These are phyloP conservation scores for Mycena galopus DNA, from an alignment of 768 basidiomycete species.

Conservation along the genomic window DNA sequence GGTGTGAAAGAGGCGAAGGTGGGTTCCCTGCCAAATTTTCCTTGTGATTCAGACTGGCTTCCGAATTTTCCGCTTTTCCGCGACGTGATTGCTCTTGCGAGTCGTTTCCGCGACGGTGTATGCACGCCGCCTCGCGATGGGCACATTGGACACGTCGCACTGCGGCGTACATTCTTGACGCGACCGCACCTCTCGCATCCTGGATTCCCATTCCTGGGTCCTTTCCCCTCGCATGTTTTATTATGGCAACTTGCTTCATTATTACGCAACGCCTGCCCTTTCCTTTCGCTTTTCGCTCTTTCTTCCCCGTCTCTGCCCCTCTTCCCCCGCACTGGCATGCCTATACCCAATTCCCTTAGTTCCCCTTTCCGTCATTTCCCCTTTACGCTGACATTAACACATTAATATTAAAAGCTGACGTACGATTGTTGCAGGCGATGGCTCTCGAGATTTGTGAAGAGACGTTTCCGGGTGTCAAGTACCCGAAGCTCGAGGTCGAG, in stretches of 20 bases:
- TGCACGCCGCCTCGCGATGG: background rate
- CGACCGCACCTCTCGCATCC: background rate
- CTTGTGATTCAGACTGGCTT: background rate
- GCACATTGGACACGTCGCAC: too few species aligned
- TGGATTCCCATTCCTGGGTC: too few species aligned
- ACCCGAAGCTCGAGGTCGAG: conserved; percentile 90
- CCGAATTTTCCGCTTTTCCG: too few species aligned
- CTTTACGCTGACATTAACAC: background rate
- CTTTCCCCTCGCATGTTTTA: background rate
- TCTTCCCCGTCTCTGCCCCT: too few species aligned
- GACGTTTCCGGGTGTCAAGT: conserved; percentile 93
- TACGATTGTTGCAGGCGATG: conserved; percentile 59
- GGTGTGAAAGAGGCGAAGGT: conserved; percentile 85
- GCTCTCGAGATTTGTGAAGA: conserved; percentile 94
- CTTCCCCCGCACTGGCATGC: background rate
- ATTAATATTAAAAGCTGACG: background rate
- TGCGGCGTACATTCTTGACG: background rate
- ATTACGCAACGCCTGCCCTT: background rate
- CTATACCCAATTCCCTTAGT: background rate
- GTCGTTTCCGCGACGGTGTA: background rate
- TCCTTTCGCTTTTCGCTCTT: background rate
- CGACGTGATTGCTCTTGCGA: too few species aligned
- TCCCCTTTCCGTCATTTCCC: background rate
- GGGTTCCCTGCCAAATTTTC: background rate
- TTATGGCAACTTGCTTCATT: background rate